phyloP scores from a whole-genome alignment of 441 rosid species.

The Omphalea diandra region DNA sequence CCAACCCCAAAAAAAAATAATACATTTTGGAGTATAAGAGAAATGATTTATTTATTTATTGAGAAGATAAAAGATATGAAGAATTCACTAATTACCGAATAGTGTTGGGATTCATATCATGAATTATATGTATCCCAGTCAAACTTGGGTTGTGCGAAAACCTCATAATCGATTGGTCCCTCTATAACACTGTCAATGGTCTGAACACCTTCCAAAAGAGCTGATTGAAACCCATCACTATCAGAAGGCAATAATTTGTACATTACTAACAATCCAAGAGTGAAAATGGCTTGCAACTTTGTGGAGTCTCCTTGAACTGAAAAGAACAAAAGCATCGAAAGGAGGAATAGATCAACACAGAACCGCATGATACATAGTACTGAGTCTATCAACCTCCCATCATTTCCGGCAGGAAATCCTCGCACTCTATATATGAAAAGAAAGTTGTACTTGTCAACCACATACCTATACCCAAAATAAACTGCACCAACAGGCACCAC shows the following conservation, averaged over 20 bases:
- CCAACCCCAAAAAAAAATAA: not conserved
- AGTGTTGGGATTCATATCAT: constrained; percentile 25
- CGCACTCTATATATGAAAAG: constrained; percentile 86
- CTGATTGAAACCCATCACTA: constrained; percentile 56
- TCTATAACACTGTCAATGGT: constrained; percentile 72
- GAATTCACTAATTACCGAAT: constrained; percentile 19
- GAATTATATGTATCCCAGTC: constrained; percentile 79
- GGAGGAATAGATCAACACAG: constrained; percentile 78
- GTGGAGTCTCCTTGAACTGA: constrained; percentile 88
- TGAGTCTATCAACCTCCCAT: constrained; percentile 94
- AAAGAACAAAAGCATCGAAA: constrained; percentile 84
- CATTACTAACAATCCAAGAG: constrained; percentile 76
- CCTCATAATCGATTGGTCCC: constrained; percentile 86
- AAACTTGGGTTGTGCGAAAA: constrained; percentile 79
- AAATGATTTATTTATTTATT: too few relatives aligned
- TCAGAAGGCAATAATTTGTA: constrained; percentile 85
- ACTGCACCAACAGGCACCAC: constrained; percentile 91
- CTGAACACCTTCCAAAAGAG: constrained; percentile 68
- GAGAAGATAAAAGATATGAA: not conserved
- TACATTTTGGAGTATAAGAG: not conserved
- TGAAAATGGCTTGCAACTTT: constrained; percentile 94
- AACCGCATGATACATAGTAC: constrained; percentile 80
- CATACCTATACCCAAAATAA: constrained; percentile 91
- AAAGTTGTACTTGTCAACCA: constrained; percentile 96
- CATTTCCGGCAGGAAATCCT: constrained; percentile 96